Evolutionary conservation across 164 flowering plant species (phyloP), one percentile per base, ranked within the genome.

Genomic region (Platanus orientalis): DNA sequence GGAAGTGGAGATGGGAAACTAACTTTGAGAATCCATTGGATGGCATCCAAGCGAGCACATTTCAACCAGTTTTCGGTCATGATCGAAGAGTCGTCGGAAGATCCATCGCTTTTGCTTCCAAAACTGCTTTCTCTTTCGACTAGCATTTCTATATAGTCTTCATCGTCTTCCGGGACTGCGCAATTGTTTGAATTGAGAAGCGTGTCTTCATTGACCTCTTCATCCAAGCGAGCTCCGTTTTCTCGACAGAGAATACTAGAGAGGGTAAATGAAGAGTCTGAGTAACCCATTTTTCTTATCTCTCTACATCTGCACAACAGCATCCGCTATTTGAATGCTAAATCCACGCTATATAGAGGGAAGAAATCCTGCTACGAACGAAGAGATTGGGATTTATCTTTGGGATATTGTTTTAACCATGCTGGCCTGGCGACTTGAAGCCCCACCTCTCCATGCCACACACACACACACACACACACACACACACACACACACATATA

Each of bases 11-110:
- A 62, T 32, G 26, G 52, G 52, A 6, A 40, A 78, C 89, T 12
- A 39, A 85, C 93, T 64, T 80, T 73, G 60, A 85, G 67, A 74
- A 87, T 78, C 91, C 93, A 90, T 57, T 68, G 58, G 66, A 84
- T 70, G 10, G 87, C 84, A 60, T 81, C 85, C 71, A 77, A 69
- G 7, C 89, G 86, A 60, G 81, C 89, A 30, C 67, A 48, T 66
- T 77, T 73, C 54, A 78, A 44, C 90, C 87, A 82, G 69, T 51
- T 62, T n/a, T 59, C 54, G 10, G 0, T 58, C 11, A 40, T 32
- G 47, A 7, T 10, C 1, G 60, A 64, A 29, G 20, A 64, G 53
- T 54, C 69, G 21, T 11, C 30, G 6, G 53, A 32, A 39, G 60
- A 54, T 28, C 24, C 47, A 52, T 17, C 0, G 44, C 25, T n/a